Evolutionary conservation across 2,329 filamentous ascomycete species (phyloP), one percentile per base, ranked within the genome.

Genomic region (Scytalidium lignicola): DNA sequence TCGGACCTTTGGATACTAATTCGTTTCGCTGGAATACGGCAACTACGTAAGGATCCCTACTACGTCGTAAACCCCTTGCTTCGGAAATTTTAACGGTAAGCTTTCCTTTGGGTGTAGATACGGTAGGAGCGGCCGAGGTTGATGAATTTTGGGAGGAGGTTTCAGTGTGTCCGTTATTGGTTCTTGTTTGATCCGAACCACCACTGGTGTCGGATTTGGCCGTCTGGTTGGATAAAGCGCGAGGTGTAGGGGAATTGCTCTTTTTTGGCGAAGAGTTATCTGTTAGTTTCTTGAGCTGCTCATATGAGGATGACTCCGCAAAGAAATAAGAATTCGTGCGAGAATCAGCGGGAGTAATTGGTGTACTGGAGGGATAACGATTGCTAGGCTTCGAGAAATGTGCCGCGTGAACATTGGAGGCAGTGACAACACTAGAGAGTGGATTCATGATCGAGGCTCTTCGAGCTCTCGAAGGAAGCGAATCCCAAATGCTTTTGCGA

Each of bases 21-120:
- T 99, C 93, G 63, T 92, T 96, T 66, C 90, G 88, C 67, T 99
- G 93, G 63, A 97, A 99, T 21, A 96, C 91, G 51, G 88, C 95
- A 10, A 99, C 90, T 46, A 96, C 89, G 62, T 99, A 99, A 1
- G 93, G 93, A 62, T 96, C 89, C 51, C 84, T 82, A 64, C 90
- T 90, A 50, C 84, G 88, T 52, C 86, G 80, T 46, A 99, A 71
- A 9, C 88, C 89, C 61, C 90, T 80, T 43, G 87, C 93, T 67
- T 96, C 90, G 45, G 84, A 77, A 48, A 99, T 93, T 65, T 88
- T 90, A 60, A 99, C 88, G 28, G 85, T 88, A 49, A 99, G 75
- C 68, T 93, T 96, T 51, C 93, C 93, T 67, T 89, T 92, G 19
- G 89, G 78, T 19, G 83, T 74, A 9, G 85, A 83, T 4, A 86